Conservation (phyloP, 176 grass and related monocot genomes). For the maize (Zea mays) region Zm-B73-REFERENCE-NAM-5.0 NC_050099.1:201842001-201842500, state of each 20-base stretch:
- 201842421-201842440: conserved; percentile 57
- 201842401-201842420: conserved; percentile 48
- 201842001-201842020: conserved; percentile 70
- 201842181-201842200: background rate
- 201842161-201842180: background rate
- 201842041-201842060: background rate
- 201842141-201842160: conserved; percentile 12
- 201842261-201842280: conserved; percentile 2
- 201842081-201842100: conserved; percentile 12
- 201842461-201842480: background rate
- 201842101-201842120: background rate
- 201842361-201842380: conserved; percentile 61
- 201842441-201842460: conserved; percentile 46
- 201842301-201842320: conserved; percentile 72
- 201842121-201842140: conserved; percentile 9
- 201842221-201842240: background rate
- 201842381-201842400: conserved; percentile 44
- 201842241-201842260: conserved; percentile 11
- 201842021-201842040: conserved; percentile 24
- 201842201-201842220: background rate
- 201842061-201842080: background rate
- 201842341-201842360: conserved; percentile 55
- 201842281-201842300: background rate
- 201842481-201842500: no score
- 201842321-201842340: conserved; percentile 64